Evolutionary conservation across 805 yeast species (phyloP).

Genomic region (Cyberlindnera nakhonratchasimensis): DNA sequence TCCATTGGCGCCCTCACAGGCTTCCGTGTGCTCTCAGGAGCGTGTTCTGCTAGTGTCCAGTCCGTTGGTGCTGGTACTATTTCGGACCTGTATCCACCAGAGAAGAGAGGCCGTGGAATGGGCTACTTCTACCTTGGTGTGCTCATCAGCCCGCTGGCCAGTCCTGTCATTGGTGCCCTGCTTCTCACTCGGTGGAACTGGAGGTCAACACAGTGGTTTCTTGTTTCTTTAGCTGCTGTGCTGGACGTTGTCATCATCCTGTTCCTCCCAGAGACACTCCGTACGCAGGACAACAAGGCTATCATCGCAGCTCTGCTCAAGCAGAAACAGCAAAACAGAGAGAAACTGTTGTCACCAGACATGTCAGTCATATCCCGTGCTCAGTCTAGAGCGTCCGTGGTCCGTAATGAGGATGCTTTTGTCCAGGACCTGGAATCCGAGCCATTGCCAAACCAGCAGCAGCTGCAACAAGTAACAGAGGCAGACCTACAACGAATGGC

Average conservation of each 20-base stretch:
- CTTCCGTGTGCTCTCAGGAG: slow-evolving; percentile 72
- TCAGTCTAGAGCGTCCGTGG: slow-evolving; percentile 10
- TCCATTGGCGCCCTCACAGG: slow-evolving; percentile 59
- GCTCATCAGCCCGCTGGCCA: slow-evolving; percentile 70
- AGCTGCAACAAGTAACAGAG: slow-evolving; percentile 8
- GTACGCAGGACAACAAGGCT: slow-evolving; percentile 50
- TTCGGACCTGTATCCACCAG: slow-evolving; percentile 63
- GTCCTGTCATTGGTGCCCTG: slow-evolving; percentile 81
- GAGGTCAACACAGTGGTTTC: slow-evolving; percentile 87
- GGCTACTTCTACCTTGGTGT: slow-evolving; percentile 82
- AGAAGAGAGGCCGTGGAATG: slow-evolving; percentile 73
- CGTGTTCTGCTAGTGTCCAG: slow-evolving; percentile 81
- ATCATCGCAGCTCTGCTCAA: slow-evolving; percentile 33
- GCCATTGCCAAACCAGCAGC: slow-evolving; percentile 5
- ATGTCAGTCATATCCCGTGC: slow-evolving; percentile 6
- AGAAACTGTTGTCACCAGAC: neutral
- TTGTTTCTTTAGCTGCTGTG: slow-evolving; percentile 62
- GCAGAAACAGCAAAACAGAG: slow-evolving; percentile 31
- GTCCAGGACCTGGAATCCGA: slow-evolving; percentile 10
- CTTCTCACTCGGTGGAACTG: slow-evolving; percentile 72
- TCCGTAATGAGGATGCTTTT: slow-evolving; percentile 7
- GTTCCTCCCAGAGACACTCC: slow-evolving; percentile 72
- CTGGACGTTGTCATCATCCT: slow-evolving; percentile 48
- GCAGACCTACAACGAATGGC: slow-evolving; percentile 26
- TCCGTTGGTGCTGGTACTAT: slow-evolving; percentile 89